phyloP scores from a whole-genome alignment of 176 grass and related monocot species.

The Tillandsia fasciculata region DNA sequence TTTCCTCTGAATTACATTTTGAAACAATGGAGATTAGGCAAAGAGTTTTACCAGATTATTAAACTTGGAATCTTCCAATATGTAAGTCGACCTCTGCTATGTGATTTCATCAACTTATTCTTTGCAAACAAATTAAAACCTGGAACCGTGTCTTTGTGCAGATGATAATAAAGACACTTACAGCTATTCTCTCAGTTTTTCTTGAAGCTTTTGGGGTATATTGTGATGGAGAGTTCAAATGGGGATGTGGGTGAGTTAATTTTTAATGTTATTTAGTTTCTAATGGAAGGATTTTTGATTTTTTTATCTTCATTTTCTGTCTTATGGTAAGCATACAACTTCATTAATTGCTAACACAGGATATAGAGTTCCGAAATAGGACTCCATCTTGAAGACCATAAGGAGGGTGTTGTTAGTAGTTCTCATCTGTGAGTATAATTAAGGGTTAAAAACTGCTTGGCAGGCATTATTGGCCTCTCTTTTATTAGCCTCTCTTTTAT shows the following conservation, averaged over 20 bases:
- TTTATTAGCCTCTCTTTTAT: neutral
- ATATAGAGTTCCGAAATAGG: too few relatives aligned
- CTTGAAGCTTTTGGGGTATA: conserved; percentile 91
- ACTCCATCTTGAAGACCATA: too few relatives aligned
- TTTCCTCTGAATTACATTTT: conserved; percentile 87
- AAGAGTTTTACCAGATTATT: conserved; percentile 74
- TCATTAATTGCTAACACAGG: too few relatives aligned
- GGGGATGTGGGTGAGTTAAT: conserved; percentile 69
- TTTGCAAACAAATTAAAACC: neutral
- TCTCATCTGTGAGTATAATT: too few relatives aligned
- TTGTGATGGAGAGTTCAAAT: conserved; percentile 92
- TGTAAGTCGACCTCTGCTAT: conserved; percentile 35
- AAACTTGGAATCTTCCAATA: conserved; percentile 99
- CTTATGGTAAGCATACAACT: too few relatives aligned
- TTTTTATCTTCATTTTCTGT: too few relatives aligned
- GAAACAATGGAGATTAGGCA: conserved; percentile 76
- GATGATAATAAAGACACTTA: conserved; percentile 98
- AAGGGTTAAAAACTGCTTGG: too few relatives aligned
- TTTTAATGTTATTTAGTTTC: neutral
- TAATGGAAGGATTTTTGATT: neutral
- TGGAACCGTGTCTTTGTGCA: conserved; percentile 23
- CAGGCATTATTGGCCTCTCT: neutral
- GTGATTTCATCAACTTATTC: conserved; percentile 5
- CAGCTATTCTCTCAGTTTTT: conserved; percentile 75
- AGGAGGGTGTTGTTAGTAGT: too few relatives aligned